Base-by-base conservation (phyloP, 306 rosid species). In the Malus sieversii region DNA sequence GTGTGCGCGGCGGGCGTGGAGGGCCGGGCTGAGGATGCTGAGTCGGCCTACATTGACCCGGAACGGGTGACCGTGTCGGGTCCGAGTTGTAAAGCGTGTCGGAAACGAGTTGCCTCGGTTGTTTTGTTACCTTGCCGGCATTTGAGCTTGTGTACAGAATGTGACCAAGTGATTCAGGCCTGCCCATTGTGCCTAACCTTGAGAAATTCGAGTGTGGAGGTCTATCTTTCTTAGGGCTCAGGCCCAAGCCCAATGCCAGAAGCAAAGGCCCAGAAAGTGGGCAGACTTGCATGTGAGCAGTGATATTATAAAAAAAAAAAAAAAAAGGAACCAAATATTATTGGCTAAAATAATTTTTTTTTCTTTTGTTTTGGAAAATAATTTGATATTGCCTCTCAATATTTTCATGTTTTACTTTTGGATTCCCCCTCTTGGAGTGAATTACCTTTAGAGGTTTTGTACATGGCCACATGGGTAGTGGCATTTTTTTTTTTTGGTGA, bases 71-170 rank as follows among this genome's bases (percentile, higher is more conserved):
- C 42, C 8, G 53, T 1, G 58, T 33, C 82, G 44, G 90, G 85
- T 18, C 97, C 91, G 6, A 90, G 84, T 79, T 95, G 99, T 32
- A 85, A 85, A 80, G 96, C 83, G 1, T 95, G 99, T 66, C 81
- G 77, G 67, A 84, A 77, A 60, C 90, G 92, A 22, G 87, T 82
- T 23, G 99, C 97, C 4, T 80, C 96, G 78, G 92, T 89, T 85
- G 93, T 92, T 27, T 79, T 86, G 64, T 48, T 90, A 82, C 99
- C 96, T 78, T 95, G 97, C 78, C 92, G 97, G 74, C 98, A 95
- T 71, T 78, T 92, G 1, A 86, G 97, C 83, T 75, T 92, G 8
- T 95, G 97, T 53, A 74, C 86, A 12, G 86, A 86, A 75, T 95
- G 99, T 71, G 97, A 90, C 76, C 81, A 35, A 20, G 77, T 78